Conservation (phyloP, 164 flowering plant genomes). For the Kalanchoe fedtschenkoi region DNA sequence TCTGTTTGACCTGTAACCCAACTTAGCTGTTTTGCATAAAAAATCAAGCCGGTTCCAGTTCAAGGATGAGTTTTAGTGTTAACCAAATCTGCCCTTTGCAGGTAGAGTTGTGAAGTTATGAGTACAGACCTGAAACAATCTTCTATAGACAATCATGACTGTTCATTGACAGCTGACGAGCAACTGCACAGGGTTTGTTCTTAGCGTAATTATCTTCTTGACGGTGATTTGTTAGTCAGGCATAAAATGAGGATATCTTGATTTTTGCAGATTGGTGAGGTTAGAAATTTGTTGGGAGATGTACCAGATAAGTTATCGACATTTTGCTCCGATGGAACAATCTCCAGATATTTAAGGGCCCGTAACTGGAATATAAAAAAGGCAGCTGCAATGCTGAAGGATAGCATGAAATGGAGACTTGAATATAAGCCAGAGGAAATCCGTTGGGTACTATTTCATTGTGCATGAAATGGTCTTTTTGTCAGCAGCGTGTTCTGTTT, state of each 20-base stretch:
- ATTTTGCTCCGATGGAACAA: constrained; percentile 68
- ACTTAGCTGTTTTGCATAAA: neutral
- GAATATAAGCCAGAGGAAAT: constrained; percentile 86
- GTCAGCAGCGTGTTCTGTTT: neutral
- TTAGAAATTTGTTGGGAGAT: constrained; percentile 47
- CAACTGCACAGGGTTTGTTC: neutral
- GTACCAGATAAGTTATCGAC: constrained; percentile 42
- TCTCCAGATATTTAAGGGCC: constrained; percentile 60
- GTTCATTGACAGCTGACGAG: neutral
- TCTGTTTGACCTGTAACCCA: too few relatives aligned
- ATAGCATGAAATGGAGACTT: constrained; percentile 74
- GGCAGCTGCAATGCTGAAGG: constrained; percentile 82
- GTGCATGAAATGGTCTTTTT: neutral
- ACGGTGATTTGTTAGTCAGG: too few relatives aligned
- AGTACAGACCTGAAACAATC: neutral
- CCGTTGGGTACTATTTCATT: constrained; percentile 54
- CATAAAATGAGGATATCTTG: too few relatives aligned
- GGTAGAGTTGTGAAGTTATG: neutral
- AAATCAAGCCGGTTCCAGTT: neutral
- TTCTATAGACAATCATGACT: neutral
- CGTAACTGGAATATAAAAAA: constrained; percentile 85
- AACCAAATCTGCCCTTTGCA: neutral
- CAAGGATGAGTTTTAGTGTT: neutral
- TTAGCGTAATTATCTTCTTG: neutral
- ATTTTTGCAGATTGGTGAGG: constrained; percentile 61